phyloP scores from a whole-genome alignment of 139 green algal genomes.

The Edaphochlamys debaryana region DNA sequence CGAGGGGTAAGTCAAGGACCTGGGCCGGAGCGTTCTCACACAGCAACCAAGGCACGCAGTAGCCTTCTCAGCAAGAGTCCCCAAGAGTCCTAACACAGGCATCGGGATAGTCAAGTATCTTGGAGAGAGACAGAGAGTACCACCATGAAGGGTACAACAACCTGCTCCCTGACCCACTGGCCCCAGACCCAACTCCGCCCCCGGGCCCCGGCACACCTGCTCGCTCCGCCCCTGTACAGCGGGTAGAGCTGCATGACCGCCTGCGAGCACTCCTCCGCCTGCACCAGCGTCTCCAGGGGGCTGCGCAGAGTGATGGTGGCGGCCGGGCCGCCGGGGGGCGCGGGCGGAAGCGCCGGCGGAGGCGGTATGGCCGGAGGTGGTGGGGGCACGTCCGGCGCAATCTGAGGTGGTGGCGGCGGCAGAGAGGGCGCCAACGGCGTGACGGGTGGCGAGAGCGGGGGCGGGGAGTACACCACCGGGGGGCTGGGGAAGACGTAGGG shows the following conservation, averaged over 20 bases:
- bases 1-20: too few relatives aligned
- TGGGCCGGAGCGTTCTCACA: too few relatives aligned
- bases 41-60: too few relatives aligned
- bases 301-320: conserved; percentile 2
- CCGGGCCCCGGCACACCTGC: background rate
- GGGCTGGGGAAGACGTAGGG: background rate
- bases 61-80: too few relatives aligned
- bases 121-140: too few relatives aligned
- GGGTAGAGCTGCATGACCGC: conserved; percentile 26
- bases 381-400: too few relatives aligned
- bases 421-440: background rate
- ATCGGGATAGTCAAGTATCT: too few relatives aligned
- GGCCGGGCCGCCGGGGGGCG: background rate
- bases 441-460: background rate
- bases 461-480: background rate
- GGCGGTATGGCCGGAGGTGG: too few relatives aligned
- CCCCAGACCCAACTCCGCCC: too few relatives aligned
- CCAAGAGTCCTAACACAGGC: too few relatives aligned
- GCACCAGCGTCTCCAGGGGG: background rate
- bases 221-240: background rate
- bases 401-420: background rate
- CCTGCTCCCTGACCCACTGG: too few relatives aligned
- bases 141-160: too few relatives aligned
- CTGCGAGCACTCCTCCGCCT: conserved; percentile 29
- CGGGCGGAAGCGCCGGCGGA: background rate